Evolutionary conservation across 2,329 filamentous ascomycete species (phyloP).

Genomic region (Phoma sp.): DNA sequence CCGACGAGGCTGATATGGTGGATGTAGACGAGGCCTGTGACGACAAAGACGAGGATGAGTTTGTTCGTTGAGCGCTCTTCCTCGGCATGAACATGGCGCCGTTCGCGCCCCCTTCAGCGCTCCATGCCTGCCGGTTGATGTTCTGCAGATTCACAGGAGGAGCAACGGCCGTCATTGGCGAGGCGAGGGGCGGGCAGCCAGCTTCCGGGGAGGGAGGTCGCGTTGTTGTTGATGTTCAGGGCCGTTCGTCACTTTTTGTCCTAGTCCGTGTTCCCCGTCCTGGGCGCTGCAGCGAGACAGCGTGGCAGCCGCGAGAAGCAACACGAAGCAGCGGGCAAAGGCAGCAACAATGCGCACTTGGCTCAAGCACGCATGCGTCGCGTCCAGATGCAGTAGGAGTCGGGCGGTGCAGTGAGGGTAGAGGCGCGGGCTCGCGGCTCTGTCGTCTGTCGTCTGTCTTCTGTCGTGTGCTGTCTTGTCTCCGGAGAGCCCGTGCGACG

Average conservation of each 20-base stretch:
- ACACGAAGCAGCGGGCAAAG: conserved; percentile 24
- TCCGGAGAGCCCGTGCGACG: conserved; percentile 43
- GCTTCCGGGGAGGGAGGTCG: conserved; percentile 26
- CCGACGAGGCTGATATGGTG: conserved; percentile 67
- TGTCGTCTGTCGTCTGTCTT: conserved; percentile 38
- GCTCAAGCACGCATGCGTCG: conserved; percentile 40
- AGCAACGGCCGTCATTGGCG: conserved; percentile 69
- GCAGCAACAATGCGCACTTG: conserved; percentile 16
- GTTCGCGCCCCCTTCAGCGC: conserved; percentile 64
- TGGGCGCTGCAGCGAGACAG: conserved; percentile 37
- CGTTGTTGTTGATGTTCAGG: conserved; percentile 16
- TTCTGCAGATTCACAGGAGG: conserved; percentile 69
- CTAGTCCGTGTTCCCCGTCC: conserved; percentile 33
- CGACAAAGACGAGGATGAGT: conserved; percentile 84
- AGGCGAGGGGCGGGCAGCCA: conserved; percentile 28
- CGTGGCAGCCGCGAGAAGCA: conserved; percentile 32
- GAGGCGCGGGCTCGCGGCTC: conserved; percentile 21
- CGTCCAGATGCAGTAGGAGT: conserved; percentile 13
- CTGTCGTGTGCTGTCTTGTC: conserved; percentile 22
- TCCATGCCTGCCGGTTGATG: conserved; percentile 67
- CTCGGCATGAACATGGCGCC: conserved; percentile 85
- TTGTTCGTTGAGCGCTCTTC: conserved; percentile 82
- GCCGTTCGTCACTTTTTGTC: conserved; percentile 37
- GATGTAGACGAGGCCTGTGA: conserved; percentile 69
- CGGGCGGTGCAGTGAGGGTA: conserved; percentile 19